phyloP scores from a whole-genome alignment of 2,329 filamentous ascomycete genomes.

The Myriangium duriaei region DNA sequence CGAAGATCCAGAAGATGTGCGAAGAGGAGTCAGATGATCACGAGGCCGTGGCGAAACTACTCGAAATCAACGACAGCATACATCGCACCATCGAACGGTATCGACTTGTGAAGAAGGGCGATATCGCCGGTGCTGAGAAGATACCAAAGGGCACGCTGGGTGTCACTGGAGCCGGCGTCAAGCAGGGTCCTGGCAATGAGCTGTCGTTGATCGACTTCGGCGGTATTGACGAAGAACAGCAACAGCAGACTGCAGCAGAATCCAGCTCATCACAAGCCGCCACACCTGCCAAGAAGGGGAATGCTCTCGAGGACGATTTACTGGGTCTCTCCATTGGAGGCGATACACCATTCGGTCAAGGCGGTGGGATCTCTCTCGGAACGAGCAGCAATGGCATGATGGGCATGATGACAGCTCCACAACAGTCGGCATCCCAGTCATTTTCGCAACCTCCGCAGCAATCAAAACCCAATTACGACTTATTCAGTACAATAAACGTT shows the following conservation, averaged over 20 bases:
- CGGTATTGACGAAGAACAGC: constrained; percentile 45
- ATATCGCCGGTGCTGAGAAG: constrained; percentile 68
- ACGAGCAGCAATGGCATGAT: constrained; percentile 20
- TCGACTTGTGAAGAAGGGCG: constrained; percentile 90
- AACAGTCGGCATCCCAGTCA: constrained; percentile 19
- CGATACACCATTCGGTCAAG: constrained; percentile 56
- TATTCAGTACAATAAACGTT: constrained; percentile 38
- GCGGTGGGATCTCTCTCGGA: constrained; percentile 73
- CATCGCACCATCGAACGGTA: constrained; percentile 92
- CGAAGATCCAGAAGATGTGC: constrained; percentile 99
- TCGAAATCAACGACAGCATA: constrained; percentile 98
- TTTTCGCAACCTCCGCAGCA: constrained; percentile 27
- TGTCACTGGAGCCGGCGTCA: constrained; percentile 49
- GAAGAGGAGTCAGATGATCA: constrained; percentile 96
- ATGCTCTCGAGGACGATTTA: constrained; percentile 76
- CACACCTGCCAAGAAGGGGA: constrained; percentile 37
- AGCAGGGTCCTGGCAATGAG: constrained; percentile 59
- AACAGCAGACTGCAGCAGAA: constrained; percentile 19
- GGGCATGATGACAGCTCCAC: constrained; percentile 8
- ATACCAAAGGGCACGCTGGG: constrained; percentile 72
- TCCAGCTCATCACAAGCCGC: constrained; percentile 27
- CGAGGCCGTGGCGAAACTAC: constrained; percentile 84
- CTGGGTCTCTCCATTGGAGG: constrained; percentile 74
- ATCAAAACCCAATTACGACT: constrained; percentile 41
- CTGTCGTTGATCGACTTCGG: constrained; percentile 91